Conservation (phyloP, 108 stramenopile genomes). For the Nitzschia sp. region DNA sequence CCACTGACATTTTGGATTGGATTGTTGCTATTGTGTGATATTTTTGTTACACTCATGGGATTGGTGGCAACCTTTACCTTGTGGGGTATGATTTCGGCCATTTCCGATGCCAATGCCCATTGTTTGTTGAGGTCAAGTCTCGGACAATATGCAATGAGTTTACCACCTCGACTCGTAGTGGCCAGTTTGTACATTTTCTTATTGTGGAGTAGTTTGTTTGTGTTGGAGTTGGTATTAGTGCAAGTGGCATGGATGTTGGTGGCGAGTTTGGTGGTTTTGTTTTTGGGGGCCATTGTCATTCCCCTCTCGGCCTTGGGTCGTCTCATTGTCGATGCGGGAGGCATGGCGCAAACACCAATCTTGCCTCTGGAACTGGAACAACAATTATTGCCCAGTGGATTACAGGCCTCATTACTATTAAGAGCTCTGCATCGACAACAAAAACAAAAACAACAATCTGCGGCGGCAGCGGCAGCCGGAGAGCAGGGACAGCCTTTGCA, state of each 20-base stretch:
- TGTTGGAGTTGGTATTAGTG: constrained; percentile 15
- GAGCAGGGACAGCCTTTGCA: no score
- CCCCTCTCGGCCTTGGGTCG: constrained; percentile 45
- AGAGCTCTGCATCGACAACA: no score
- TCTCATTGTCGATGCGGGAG: no score
- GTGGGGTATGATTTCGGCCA: constrained; percentile 45
- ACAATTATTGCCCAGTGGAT: no score
- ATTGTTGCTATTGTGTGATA: constrained; percentile 25
- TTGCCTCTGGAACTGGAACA: no score
- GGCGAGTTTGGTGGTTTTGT: constrained; percentile 24
- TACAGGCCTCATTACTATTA: no score
- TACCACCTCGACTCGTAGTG: constrained; percentile 38
- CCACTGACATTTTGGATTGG: constrained; percentile 45
- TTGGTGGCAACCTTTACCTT: constrained; percentile 47
- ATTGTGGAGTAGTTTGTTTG: constrained; percentile 38
- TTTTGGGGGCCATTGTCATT: constrained; percentile 34
- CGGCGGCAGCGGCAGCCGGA: no score
- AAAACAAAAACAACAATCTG: no score
- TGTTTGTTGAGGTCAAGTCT: constrained; percentile 37
- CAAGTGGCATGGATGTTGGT: not conserved
- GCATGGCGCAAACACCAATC: no score
- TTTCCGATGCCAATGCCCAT: constrained; percentile 47
- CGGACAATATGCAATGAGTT: constrained; percentile 40
- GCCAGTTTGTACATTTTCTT: constrained; percentile 37
- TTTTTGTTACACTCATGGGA: constrained; percentile 30